phyloP scores from a whole-genome alignment of 768 basidiomycete species.

The Dendrothele bispora region DNA sequence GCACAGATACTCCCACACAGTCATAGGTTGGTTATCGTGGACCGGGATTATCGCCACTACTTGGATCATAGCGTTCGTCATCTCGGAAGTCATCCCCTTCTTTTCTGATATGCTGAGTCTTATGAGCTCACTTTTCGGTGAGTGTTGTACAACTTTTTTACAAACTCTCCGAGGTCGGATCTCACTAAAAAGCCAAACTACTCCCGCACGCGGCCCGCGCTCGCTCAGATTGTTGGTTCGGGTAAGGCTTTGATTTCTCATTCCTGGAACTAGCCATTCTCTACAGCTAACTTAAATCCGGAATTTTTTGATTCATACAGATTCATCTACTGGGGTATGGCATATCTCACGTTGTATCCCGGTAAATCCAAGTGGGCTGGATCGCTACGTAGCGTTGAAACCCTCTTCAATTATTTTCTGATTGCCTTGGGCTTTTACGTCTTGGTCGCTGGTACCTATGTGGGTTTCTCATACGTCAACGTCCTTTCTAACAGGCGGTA shows the following conservation, averaged over 20 bases:
- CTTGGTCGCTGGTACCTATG: slow-evolving; percentile 38
- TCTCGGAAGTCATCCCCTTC: slow-evolving; percentile 34
- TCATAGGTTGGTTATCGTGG: slow-evolving; percentile 30
- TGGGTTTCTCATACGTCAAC: slow-evolving; percentile 24
- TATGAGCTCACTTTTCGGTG: slow-evolving; percentile 41
- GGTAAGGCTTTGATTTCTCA: slow-evolving; percentile 14
- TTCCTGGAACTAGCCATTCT: no score
- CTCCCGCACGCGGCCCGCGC: slow-evolving; percentile 4
- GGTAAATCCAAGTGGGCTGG: slow-evolving; percentile 31
- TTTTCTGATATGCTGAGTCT: slow-evolving; percentile 39
- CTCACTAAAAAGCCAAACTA: neutral
- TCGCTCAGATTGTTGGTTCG: slow-evolving; percentile 33
- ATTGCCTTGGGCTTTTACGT: slow-evolving; percentile 36
- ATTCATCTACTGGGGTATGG: slow-evolving; percentile 45
- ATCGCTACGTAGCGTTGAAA: slow-evolving; percentile 27
- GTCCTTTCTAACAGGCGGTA: no score
- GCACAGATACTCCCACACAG: slow-evolving; percentile 32
- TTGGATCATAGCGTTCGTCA: slow-evolving; percentile 32
- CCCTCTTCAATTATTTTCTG: slow-evolving; percentile 34
- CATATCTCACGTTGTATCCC: slow-evolving; percentile 36
- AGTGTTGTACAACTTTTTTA: no score
- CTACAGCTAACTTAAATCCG: no score
- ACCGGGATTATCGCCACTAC: slow-evolving; percentile 26
- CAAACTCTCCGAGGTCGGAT: slow-evolving; percentile 26
- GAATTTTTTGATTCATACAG: no score